Evolutionary conservation across 164 flowering plant species (phyloP).

Genomic region (Sedum album): DNA sequence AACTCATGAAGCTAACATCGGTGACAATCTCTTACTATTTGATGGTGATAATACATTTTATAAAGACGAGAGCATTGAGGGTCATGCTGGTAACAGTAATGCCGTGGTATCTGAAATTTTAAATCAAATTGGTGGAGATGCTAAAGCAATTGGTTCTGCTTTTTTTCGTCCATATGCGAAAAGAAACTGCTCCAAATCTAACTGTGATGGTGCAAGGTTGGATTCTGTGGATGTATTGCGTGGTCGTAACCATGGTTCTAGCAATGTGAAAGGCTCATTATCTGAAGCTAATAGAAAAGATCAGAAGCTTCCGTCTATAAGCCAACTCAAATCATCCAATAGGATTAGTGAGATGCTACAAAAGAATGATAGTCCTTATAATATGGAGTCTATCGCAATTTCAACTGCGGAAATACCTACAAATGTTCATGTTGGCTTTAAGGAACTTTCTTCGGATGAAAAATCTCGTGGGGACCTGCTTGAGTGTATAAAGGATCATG

Average conservation of each 20-base stretch:
- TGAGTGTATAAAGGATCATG: background rate
- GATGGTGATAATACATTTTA: constrained; percentile 20
- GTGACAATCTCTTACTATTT: constrained; percentile 64
- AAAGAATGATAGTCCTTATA: constrained; percentile 30
- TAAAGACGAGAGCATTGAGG: constrained; percentile 36
- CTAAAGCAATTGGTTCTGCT: constrained; percentile 42
- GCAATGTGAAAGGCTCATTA: constrained; percentile 38
- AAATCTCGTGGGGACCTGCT: background rate
- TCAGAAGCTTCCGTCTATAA: constrained; percentile 22
- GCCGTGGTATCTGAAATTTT: constrained; percentile 50
- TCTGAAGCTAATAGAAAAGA: constrained; percentile 33
- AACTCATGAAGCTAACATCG: constrained; percentile 67
- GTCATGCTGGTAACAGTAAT: constrained; percentile 31
- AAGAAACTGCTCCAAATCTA: constrained; percentile 64
- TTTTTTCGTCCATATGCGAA: constrained; percentile 69
- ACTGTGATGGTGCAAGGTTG: constrained; percentile 55
- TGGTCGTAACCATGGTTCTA: constrained; percentile 36
- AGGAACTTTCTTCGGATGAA: background rate
- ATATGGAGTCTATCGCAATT: constrained; percentile 31
- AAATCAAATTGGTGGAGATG: constrained; percentile 44
- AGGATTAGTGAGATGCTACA: constrained; percentile 29
- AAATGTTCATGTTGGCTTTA: background rate
- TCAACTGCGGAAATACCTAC: constrained; percentile 13
- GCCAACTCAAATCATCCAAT: constrained; percentile 32
- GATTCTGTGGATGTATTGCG: constrained; percentile 37